Percentiles rank a stretch among this genome's conserved stretches.
phyloP scores from a whole-genome alignment of 2,329 filamentous ascomycete genomes.

The Trichoderma sp. region DNA sequence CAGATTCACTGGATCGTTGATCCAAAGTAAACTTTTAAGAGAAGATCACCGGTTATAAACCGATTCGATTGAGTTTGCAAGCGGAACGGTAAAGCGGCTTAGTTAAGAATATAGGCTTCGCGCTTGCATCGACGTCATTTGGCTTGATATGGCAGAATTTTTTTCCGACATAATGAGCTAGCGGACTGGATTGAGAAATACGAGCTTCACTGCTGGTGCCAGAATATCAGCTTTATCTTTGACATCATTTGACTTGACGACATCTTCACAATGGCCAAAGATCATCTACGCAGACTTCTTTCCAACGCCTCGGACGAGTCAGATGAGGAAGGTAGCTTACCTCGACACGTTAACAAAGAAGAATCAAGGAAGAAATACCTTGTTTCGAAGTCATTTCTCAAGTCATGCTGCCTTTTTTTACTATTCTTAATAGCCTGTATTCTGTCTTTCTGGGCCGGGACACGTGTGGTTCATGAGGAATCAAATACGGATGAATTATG shows the following conservation, averaged over 20 bases:
- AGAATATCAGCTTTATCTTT: background rate
- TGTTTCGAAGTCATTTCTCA: background rate
- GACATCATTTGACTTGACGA: background rate
- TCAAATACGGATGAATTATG: constrained; percentile 23
- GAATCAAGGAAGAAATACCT: background rate
- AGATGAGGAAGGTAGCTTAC: constrained; percentile 14
- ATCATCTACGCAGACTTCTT: constrained; percentile 9
- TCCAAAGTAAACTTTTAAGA: background rate
- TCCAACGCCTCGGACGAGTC: constrained; percentile 7
- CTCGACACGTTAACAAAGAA: background rate
- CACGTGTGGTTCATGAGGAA: background rate
- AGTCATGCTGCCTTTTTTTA: background rate
- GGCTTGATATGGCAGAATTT: background rate
- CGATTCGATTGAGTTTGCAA: background rate
- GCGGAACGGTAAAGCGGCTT: background rate
- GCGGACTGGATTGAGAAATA: background rate
- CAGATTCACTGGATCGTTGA: background rate
- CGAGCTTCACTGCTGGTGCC: background rate
- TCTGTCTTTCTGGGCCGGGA: constrained; percentile 18
- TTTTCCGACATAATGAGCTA: background rate
- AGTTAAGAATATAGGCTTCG: background rate
- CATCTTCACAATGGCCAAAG: background rate
- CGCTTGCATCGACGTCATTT: background rate
- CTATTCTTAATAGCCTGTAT: background rate
- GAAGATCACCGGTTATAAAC: background rate